Evolutionary conservation across 768 basidiomycete species (phyloP).

Genomic region (Xerocomus brunneocitrinus): DNA sequence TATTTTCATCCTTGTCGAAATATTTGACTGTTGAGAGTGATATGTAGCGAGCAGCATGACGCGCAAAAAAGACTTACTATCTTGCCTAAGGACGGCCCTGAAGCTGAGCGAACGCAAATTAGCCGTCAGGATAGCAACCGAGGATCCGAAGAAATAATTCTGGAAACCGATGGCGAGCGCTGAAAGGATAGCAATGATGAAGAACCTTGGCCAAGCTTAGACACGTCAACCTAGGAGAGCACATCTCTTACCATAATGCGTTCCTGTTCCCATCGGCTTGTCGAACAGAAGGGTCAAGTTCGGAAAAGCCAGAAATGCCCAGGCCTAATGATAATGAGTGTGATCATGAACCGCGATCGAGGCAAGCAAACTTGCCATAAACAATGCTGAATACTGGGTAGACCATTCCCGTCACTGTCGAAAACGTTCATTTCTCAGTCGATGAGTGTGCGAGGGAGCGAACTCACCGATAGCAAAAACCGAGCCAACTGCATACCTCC

Average conservation of each 20-base stretch:
- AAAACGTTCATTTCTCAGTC: neutral
- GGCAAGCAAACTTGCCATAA: constrained; percentile 35
- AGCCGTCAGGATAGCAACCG: constrained; percentile 67
- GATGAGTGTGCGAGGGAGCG: neutral
- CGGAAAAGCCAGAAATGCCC: constrained; percentile 55
- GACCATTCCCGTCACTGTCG: constrained; percentile 51
- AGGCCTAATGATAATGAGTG: constrained; percentile 33
- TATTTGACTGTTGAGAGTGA: constrained; percentile 54
- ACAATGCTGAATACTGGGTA: constrained; percentile 73
- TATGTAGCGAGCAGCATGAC: neutral
- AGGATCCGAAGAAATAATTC: constrained; percentile 61
- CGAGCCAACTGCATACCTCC: constrained; percentile 53
- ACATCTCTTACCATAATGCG: constrained; percentile 52
- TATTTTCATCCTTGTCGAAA: constrained; percentile 86
- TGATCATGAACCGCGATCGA: too few species aligned
- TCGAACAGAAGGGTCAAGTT: constrained; percentile 35
- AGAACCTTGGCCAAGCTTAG: constrained; percentile 49
- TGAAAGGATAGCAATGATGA: constrained; percentile 72
- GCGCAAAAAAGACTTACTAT: constrained; percentile 45
- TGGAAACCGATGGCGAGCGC: constrained; percentile 59
- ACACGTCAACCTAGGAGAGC: constrained; percentile 1
- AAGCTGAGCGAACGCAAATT: constrained; percentile 72
- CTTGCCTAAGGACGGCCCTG: constrained; percentile 80
- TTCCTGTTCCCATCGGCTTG: constrained; percentile 62
- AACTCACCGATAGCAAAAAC: constrained; percentile 45